phyloP scores from a whole-genome alignment of 129 eudicot species.

The Artemisia argyi region DNA sequence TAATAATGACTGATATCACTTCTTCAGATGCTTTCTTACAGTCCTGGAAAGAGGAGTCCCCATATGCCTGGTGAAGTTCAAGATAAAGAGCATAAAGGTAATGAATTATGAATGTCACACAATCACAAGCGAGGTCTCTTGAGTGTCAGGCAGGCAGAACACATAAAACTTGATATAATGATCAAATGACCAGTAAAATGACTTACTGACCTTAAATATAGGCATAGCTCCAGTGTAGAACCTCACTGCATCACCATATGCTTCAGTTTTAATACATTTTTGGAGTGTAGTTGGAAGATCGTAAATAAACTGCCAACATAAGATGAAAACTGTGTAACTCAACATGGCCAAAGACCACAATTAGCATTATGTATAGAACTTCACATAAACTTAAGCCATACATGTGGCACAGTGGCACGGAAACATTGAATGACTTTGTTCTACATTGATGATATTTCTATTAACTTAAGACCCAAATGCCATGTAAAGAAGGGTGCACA shows the following conservation, averaged over 20 bases:
- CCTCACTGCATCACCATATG: slow-evolving; percentile 97
- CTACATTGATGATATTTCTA: neutral
- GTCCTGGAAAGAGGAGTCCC: slow-evolving; percentile 91
- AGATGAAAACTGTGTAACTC: slow-evolving; percentile 41
- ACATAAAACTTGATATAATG: slow-evolving; percentile 13
- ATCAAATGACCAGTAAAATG: slow-evolving; percentile 15
- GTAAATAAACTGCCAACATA: slow-evolving; percentile 84
- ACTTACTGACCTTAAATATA: slow-evolving; percentile 92
- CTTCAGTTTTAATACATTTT: slow-evolving; percentile 91
- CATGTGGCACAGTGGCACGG: neutral
- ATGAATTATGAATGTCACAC: neutral
- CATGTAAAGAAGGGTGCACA: no score
- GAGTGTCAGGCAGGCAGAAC: slow-evolving; percentile 3
- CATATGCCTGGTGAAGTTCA: slow-evolving; percentile 62
- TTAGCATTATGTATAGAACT: slow-evolving; percentile 19
- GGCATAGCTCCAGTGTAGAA: slow-evolving; percentile 98
- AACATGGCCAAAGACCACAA: slow-evolving; percentile 34
- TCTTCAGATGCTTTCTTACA: slow-evolving; percentile 93
- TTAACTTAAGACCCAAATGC: neutral
- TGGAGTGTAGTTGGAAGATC: slow-evolving; percentile 92
- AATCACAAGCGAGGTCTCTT: neutral
- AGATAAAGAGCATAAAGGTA: slow-evolving; percentile 17
- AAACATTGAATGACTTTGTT: slow-evolving; percentile 14
- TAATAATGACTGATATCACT: slow-evolving; percentile 62
- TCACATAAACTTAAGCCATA: slow-evolving; percentile 20